These are phyloP conservation scores for Sclerotinia minor DNA, from an alignment of 2,329 filamentous ascomycete species.

Conservation along the genomic window DNA sequence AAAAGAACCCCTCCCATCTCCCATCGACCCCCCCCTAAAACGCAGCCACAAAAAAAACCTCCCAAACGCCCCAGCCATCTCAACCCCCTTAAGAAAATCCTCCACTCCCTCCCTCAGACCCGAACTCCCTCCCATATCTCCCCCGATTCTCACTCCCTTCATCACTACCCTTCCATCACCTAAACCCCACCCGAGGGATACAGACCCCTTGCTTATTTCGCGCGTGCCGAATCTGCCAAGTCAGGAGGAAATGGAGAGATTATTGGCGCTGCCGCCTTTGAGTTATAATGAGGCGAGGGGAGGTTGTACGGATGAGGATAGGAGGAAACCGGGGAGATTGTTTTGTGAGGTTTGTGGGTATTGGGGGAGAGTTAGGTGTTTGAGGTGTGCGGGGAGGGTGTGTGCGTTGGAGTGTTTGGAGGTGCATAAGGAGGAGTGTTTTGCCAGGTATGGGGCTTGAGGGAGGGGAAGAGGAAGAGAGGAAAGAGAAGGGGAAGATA, in stretches of 20 bases:
- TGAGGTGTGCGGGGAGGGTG: constrained; percentile 75
- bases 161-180: constrained; percentile 23
- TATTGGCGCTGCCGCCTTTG: constrained; percentile 65
- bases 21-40: background rate
- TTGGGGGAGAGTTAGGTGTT: constrained; percentile 74
- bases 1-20: constrained; percentile 8
- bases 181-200: constrained; percentile 50
- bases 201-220: constrained; percentile 59
- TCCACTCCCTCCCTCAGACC: background rate
- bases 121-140: constrained; percentile 26
- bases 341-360: constrained; percentile 84
- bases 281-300: constrained; percentile 65
- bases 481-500: background rate
- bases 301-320: constrained; percentile 46
- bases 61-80: constrained; percentile 22
- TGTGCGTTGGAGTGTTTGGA: constrained; percentile 75
- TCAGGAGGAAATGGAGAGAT: constrained; percentile 61
- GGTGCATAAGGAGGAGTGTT: constrained; percentile 69
- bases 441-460: constrained; percentile 59
- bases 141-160: constrained; percentile 42
- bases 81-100: background rate
- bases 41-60: constrained; percentile 39
- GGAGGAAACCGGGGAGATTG: constrained; percentile 56
- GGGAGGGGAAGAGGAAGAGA: background rate
- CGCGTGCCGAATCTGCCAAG: constrained; percentile 58